Evolutionary conservation across 1,284 basidiomycete genomes (phyloP), one percentile per base, ranked within the genome.

Genomic region (Naganishia liquefaciens): DNA sequence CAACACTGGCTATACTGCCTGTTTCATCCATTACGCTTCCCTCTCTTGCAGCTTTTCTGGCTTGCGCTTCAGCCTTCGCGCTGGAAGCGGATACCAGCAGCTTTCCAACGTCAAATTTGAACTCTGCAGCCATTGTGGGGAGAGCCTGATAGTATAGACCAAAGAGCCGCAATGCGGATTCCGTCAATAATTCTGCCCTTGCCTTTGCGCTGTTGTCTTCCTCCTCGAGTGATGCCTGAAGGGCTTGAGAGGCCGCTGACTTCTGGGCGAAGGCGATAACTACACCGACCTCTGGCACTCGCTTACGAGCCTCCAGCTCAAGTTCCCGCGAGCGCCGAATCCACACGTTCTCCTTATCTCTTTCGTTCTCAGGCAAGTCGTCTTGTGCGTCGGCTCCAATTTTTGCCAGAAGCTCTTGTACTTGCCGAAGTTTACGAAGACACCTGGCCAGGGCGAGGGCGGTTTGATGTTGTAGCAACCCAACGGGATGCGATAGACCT

Each of bases 71-170:
- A 25, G 73, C 74, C 30, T 74, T 75, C 19, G 74, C 74, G 23
- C 72, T 78, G 33, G 82, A 78, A 52, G 84, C 81, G 58, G 81
- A 85, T 55, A 83, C 81, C 23, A 94, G 78, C 33, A 93, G 76
- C 73, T 91, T 91, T 15, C 91, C 91, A 21, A 88, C 85, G 75
- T 97, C 93, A 73, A 94, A 94, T 52, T 87, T 83, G 7, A 86
- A 85, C 74, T 94, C 93, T 0, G 85, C 84, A 0, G 89, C 86
- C 4, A 90, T 79, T 5, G 83, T 82, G 0, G 91, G 90, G 15
- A 96, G 78, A 52, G 85, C 87, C 27, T 82, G 82, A 71, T 94
- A 88, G 76, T 95, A 96, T 39, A 95, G 82, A 82, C 88, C 89
- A 61, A 96, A 79, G 54, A 96, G 77, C 23, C 93, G 80, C 68